Percentiles rank a stretch among this genome's conserved stretches.
Conservation (phyloP, 179 eudicot genomes). For the Amaranthus tricolor region DNA sequence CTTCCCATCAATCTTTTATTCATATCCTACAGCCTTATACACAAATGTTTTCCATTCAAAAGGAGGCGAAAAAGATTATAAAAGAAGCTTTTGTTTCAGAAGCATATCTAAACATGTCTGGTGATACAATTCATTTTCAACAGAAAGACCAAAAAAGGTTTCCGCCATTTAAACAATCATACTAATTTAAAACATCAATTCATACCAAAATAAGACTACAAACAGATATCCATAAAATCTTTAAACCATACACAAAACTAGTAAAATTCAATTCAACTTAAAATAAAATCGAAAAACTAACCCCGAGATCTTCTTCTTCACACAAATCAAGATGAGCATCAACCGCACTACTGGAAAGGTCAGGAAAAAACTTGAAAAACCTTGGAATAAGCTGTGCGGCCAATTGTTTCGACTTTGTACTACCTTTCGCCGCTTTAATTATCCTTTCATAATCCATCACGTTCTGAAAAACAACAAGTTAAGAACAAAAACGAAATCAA, state of each 20-base stretch:
- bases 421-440: constrained; percentile 62
- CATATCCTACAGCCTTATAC: not conserved
- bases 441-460: constrained; percentile 71
- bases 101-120: not conserved
- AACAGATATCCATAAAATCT: not conserved
- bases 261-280: not conserved
- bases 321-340: constrained; percentile 86
- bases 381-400: constrained; percentile 95
- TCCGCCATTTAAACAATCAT: not conserved
- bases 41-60: not conserved
- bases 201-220: not conserved
- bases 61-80: not conserved
- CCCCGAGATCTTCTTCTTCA: constrained; percentile 96
- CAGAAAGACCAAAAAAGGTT: not conserved
- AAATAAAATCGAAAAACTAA: constrained; percentile 26
- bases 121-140: not conserved
- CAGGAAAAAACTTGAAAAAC: constrained; percentile 78
- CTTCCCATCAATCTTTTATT: not conserved
- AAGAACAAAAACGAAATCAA: constrained; percentile 9
- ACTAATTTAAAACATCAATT: too few relatives aligned
- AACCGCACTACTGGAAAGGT: constrained; percentile 47
- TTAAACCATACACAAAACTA: not conserved
- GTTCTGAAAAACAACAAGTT: constrained; percentile 37
- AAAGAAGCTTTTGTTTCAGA: not conserved
- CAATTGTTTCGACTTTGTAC: constrained; percentile 75